These are phyloP conservation scores for Penicillium cosmopolitanum DNA, from an alignment of 495 filamentous ascomycete genomes.

Conservation along the genomic window DNA sequence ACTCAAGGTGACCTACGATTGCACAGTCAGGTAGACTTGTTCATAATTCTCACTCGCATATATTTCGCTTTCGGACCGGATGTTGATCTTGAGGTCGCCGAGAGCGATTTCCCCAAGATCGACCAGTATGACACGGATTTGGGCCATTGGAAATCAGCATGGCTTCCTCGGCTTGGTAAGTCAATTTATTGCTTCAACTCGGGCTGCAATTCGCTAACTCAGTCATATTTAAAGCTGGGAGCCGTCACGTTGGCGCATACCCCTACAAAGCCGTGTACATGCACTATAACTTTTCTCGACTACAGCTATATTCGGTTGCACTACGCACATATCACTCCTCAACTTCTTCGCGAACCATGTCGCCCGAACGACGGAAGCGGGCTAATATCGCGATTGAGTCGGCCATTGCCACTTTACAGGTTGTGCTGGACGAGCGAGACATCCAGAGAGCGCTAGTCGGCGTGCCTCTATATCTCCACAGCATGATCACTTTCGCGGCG, in stretches of 20 bases:
- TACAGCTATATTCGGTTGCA: conserved; percentile 62
- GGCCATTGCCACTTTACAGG: conserved; percentile 53
- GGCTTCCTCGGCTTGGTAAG: conserved; percentile 54
- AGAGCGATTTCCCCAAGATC: conserved; percentile 48
- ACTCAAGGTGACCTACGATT: conserved; percentile 57
- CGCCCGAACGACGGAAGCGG: conserved; percentile 53
- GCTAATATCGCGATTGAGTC: conserved; percentile 59
- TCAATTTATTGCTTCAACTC: neutral
- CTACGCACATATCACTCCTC: conserved; percentile 57
- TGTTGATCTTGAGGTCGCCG: conserved; percentile 54
- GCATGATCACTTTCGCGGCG: conserved; percentile 60
- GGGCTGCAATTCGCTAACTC: conserved; percentile 19
- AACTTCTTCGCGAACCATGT: conserved; percentile 51
- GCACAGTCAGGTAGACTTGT: conserved; percentile 60
- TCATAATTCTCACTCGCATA: conserved; percentile 59
- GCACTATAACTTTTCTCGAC: conserved; percentile 58
- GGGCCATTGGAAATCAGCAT: conserved; percentile 50
- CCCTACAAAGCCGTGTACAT: conserved; percentile 56
- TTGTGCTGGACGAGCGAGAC: conserved; percentile 54
- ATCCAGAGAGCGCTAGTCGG: conserved; percentile 55
- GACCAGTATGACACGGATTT: conserved; percentile 49
- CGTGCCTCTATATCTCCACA: conserved; percentile 57
- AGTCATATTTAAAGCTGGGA: conserved; percentile 37
- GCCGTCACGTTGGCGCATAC: conserved; percentile 55
- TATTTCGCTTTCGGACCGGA: conserved; percentile 63